Percentiles rank a stretch among this genome's conserved stretches.
Evolutionary conservation across 139 green algal genomes (phyloP).

Genomic region (Chlamydomonas eustigma): DNA sequence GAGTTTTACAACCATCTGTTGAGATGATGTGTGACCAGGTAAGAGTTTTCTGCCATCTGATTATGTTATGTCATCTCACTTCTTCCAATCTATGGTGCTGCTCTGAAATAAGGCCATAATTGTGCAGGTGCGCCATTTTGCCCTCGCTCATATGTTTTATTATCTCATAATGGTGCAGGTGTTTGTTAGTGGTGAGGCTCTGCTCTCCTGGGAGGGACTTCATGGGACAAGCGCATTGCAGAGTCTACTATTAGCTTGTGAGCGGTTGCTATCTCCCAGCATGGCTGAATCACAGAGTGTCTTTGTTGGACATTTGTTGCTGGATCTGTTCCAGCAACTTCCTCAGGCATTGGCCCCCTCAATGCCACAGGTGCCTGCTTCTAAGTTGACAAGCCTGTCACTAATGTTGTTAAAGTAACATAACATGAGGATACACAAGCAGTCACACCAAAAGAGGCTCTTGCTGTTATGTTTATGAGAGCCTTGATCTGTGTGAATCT

Average conservation of each 20-base stretch:
- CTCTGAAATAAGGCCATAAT: too few species aligned
- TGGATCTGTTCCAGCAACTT: constrained; percentile 9
- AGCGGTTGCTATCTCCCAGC: constrained; percentile 12
- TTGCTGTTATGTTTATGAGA: too few species aligned
- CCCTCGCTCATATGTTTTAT: too few species aligned
- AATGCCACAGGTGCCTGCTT: constrained; percentile 11
- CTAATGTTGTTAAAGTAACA: too few species aligned
- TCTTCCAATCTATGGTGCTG: too few species aligned
- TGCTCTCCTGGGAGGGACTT: constrained; percentile 17
- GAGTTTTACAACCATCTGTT: constrained; percentile 9
- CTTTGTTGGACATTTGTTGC: constrained; percentile 23
- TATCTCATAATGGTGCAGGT: too few species aligned
- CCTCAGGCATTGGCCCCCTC: constrained; percentile 13
- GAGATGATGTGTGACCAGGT: constrained; percentile 21
- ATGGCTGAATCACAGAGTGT: constrained; percentile 11
- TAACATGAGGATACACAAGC: too few species aligned
- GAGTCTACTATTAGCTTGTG: not conserved
- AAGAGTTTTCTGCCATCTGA: not conserved
- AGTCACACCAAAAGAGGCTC: too few species aligned
- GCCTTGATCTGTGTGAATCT: not conserved
- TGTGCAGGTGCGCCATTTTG: too few species aligned
- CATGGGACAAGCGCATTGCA: not conserved
- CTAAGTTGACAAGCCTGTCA: too few species aligned
- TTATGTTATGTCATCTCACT: not conserved
- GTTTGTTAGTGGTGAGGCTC: constrained; percentile 3